Percentiles rank a stretch among this genome's conserved stretches.
phyloP scores from a whole-genome alignment of 2,329 filamentous ascomycete species.

The Hypomyces perniciosus region DNA sequence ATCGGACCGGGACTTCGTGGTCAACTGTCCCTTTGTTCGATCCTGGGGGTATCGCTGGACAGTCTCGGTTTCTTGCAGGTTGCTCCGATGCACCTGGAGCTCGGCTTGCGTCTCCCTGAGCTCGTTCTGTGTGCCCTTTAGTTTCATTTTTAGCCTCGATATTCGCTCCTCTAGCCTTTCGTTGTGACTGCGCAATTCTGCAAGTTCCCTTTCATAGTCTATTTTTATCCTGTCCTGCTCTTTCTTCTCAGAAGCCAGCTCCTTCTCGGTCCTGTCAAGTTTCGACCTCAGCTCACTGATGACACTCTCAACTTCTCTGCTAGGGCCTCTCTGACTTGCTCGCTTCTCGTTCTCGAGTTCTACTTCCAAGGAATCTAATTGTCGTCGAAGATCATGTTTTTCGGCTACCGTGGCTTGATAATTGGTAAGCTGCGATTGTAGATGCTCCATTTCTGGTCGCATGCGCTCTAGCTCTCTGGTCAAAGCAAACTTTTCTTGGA shows the following conservation, averaged over 20 bases:
- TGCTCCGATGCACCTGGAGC: conserved; percentile 33
- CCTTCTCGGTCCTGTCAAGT: conserved; percentile 32
- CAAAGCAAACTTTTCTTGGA: conserved; percentile 53
- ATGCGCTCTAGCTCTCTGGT: conserved; percentile 46
- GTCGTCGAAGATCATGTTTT: conserved; percentile 73
- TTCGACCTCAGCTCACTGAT: conserved; percentile 35
- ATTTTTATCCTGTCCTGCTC: conserved; percentile 41
- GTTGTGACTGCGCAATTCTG: conserved; percentile 56
- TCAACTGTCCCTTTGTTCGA: conserved; percentile 18
- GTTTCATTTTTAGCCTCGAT: conserved; percentile 61
- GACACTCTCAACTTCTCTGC: conserved; percentile 32
- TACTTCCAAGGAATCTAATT: conserved; percentile 69
- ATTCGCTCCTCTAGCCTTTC: conserved; percentile 65
- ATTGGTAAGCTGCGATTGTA: conserved; percentile 47
- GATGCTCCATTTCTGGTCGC: conserved; percentile 51
- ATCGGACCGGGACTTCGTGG: conserved; percentile 26
- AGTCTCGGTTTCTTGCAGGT: conserved; percentile 33
- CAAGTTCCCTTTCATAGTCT: conserved; percentile 47
- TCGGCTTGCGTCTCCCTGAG: conserved; percentile 56
- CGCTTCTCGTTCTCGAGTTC: conserved; percentile 73
- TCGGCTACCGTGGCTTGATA: conserved; percentile 68
- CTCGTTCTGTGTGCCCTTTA: conserved; percentile 64
- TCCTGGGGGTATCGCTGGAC: conserved; percentile 15
- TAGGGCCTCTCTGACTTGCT: conserved; percentile 26
- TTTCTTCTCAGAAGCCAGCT: conserved; percentile 35